Evolutionary conservation across 148 eudicot species (phyloP).

Genomic region (Fagopyrum esculentum): DNA sequence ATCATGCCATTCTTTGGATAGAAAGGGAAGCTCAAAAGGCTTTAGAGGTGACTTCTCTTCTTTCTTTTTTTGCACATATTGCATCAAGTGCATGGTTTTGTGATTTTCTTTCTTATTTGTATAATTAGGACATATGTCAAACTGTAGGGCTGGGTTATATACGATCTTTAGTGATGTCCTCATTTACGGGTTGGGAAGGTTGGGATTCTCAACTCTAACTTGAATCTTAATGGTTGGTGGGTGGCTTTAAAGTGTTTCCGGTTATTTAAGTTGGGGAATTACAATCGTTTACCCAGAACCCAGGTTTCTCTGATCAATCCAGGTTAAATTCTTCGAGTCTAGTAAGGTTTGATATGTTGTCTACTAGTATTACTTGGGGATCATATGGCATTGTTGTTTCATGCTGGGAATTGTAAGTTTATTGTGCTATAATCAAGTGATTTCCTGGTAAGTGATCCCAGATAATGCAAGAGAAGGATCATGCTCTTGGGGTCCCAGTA

Average conservation of each 20-base stretch:
- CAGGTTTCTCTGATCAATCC: neutral
- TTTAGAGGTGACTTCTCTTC: conserved; percentile 50
- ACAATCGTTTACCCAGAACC: neutral
- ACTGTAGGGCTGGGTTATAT: neutral
- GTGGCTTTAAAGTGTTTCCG: neutral
- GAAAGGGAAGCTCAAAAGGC: conserved; percentile 85
- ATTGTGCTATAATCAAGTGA: neutral
- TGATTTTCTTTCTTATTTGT: neutral
- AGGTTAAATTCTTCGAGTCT: neutral
- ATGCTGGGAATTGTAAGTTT: neutral
- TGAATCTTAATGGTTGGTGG: neutral
- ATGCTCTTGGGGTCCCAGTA: conserved; percentile 52
- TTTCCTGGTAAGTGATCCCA: conserved; percentile 12
- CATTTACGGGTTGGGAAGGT: neutral
- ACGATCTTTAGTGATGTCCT: neutral
- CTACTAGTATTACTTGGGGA: neutral
- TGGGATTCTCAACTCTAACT: neutral
- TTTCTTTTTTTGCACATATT: neutral
- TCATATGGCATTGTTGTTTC: neutral
- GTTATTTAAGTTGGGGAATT: neutral
- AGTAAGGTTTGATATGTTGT: neutral
- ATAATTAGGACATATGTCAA: neutral
- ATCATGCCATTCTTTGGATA: conserved; percentile 84
- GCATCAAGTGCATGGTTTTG: neutral
- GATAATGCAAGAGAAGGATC: conserved; percentile 75